phyloP scores from a whole-genome alignment of 2,329 filamentous ascomycete genomes.

The Colletotrichum cordylinicola region DNA sequence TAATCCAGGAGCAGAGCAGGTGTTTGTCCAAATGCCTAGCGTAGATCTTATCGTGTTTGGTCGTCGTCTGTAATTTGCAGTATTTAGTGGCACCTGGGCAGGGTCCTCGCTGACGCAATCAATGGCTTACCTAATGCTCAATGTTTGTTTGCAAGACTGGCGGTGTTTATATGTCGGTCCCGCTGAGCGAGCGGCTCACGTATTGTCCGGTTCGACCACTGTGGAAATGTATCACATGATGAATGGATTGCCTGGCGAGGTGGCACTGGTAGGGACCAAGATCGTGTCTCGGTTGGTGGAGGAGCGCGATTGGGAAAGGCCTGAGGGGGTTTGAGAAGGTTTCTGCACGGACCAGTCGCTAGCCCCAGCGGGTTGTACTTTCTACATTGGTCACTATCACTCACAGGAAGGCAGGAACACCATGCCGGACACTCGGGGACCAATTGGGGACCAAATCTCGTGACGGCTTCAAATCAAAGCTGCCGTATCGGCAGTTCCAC shows the following conservation, averaged over 20 bases:
- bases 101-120: not conserved
- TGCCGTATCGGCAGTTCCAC: not conserved
- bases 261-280: not conserved
- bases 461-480: not conserved
- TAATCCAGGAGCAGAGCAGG: not conserved
- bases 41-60: not conserved
- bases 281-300: not conserved
- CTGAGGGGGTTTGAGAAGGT: slow-evolving; percentile 60
- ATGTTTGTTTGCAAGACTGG: not conserved
- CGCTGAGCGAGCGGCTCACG: not conserved
- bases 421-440: too few species aligned
- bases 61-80: not conserved
- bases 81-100: not conserved
- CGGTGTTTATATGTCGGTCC: not conserved
- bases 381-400: slow-evolving; percentile 32
- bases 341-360: slow-evolving; percentile 35
- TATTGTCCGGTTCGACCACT: not conserved
- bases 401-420: not conserved
- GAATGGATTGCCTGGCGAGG: not conserved
- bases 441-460: not conserved
- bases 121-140: not conserved
- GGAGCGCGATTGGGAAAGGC: slow-evolving; percentile 9
- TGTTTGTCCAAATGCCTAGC: not conserved
- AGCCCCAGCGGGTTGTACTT: slow-evolving; percentile 31
- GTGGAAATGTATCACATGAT: not conserved